Evolutionary conservation across 768 basidiomycete species (phyloP), one percentile per base, ranked within the genome.

Genomic region (Chalciporus sphaerocephalus): DNA sequence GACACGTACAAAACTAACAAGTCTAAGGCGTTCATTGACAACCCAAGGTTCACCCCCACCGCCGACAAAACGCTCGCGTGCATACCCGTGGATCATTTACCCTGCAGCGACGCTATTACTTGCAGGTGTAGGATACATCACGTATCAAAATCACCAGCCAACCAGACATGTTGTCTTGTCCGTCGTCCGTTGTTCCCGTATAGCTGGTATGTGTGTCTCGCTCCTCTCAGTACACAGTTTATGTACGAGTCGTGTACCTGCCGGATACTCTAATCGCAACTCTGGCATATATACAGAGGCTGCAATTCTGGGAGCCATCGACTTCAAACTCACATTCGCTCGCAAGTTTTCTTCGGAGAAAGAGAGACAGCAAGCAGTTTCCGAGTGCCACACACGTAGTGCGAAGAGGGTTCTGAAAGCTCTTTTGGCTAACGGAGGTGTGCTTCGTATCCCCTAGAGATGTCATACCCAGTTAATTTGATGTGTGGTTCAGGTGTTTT

Each of bases 391-490:
- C 69, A 76, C 68, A 40, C 78, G 92, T 37, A 93, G 90, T 60
- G 92, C 92, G 6, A 61, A 72, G 44, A 74, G 92, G 46, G 79
- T 96, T 32, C 69, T 94, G 51, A 77, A 76, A 50, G 91, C 92
- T n/a, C 71, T 98, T 36, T 74, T 93, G 42, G 84, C 82, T 6
- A 96, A 97, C 56, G 92, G 93, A 73, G 87, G 90, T 83, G 38
- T 44, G 76, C 63, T 38, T 36, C 2, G 18, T 46, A 22, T 41
- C 13, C n/a, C 35, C 40, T 34, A 17, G 46, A n/a, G 12, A 11
- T 18, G 16, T 9, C 40, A 20, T 44, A 46, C 16, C 17, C 23
- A 30, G 42, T 28, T 15, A 8, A 34, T 53, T 15, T 5, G 23
- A 6, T 16, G 39, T 20, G 32, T 42, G 12, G 33, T 48, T 5